Evolutionary conservation across 2,329 filamentous ascomycete species (phyloP).

Genomic region (Trichoderma simmonsii): DNA sequence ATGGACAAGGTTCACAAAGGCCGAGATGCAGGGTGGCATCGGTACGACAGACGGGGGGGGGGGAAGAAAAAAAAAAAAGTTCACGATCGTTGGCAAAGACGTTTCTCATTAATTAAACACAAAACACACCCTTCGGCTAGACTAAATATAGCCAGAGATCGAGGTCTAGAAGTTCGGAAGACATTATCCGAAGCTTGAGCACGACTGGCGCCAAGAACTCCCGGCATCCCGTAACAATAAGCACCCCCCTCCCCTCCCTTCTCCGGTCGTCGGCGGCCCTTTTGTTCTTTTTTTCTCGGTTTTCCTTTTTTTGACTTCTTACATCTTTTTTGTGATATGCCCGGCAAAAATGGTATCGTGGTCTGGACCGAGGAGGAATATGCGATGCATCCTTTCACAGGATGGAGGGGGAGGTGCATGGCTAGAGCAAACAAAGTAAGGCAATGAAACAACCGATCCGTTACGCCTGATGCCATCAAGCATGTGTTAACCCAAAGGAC

Average conservation of each 20-base stretch:
- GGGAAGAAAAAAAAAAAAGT: not conserved
- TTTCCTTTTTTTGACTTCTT: not conserved
- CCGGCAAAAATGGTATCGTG: not conserved
- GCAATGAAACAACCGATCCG: not conserved
- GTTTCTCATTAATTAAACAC: slow-evolving; percentile 16
- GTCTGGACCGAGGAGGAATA: not conserved
- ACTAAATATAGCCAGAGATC: not conserved
- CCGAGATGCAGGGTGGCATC: not conserved
- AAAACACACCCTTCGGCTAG: not conserved
- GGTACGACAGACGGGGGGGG: not conserved
- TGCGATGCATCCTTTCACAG: not conserved
- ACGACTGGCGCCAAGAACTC: not conserved
- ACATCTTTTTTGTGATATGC: not conserved
- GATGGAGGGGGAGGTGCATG: not conserved
- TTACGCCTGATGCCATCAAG: not conserved
- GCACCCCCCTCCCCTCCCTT: not conserved
- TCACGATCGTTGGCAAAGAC: slow-evolving; percentile 5
- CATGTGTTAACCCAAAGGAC: not conserved
- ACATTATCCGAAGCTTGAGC: not conserved
- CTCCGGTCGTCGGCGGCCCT: not conserved
- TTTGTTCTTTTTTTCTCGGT: not conserved
- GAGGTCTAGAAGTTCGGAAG: slow-evolving; percentile 14
- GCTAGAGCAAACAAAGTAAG: not conserved
- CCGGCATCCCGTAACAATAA: not conserved
- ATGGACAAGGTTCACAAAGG: not conserved